Evolutionary conservation across 345 rosid genomes (phyloP).

Genomic region (Euphorbia tirucalli): DNA sequence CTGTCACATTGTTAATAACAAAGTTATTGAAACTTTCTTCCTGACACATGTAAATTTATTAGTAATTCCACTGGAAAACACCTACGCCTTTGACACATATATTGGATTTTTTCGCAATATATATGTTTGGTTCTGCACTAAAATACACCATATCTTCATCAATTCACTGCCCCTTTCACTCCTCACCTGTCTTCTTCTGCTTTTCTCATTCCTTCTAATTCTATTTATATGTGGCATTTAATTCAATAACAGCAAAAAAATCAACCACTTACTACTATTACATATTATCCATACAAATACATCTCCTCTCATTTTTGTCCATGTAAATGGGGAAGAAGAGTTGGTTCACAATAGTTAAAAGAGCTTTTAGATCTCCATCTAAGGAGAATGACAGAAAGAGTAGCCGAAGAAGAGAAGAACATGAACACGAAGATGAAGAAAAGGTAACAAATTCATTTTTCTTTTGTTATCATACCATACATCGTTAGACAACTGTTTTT

Average conservation of each 20-base stretch:
- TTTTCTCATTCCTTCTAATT: neutral
- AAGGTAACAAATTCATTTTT: slow-evolving; percentile 14
- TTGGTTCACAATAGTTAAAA: slow-evolving; percentile 24
- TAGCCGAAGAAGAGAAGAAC: slow-evolving; percentile 38
- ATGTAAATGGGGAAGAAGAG: slow-evolving; percentile 22
- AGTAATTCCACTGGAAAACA: slow-evolving; percentile 22
- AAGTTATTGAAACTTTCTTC: neutral
- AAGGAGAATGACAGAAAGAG: slow-evolving; percentile 37
- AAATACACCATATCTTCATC: slow-evolving; percentile 6
- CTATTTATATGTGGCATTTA: no score
- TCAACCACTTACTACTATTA: no score
- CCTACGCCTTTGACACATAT: slow-evolving; percentile 13
- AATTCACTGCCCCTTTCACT: neutral
- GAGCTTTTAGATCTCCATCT: slow-evolving; percentile 28
- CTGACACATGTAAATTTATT: slow-evolving; percentile 18
- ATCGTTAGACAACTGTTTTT: no score
- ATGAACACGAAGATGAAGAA: slow-evolving; percentile 29
- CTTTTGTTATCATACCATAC: no score
- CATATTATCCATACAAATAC: no score
- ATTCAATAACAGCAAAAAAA: no score
- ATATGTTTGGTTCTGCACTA: slow-evolving; percentile 25
- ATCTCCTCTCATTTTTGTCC: no score
- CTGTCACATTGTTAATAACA: neutral
- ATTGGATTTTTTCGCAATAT: slow-evolving; percentile 26
- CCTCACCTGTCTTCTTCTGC: neutral